Conservation (phyloP, 2,329 filamentous ascomycete species). For the Cladosporium cucumerinum region DNA sequence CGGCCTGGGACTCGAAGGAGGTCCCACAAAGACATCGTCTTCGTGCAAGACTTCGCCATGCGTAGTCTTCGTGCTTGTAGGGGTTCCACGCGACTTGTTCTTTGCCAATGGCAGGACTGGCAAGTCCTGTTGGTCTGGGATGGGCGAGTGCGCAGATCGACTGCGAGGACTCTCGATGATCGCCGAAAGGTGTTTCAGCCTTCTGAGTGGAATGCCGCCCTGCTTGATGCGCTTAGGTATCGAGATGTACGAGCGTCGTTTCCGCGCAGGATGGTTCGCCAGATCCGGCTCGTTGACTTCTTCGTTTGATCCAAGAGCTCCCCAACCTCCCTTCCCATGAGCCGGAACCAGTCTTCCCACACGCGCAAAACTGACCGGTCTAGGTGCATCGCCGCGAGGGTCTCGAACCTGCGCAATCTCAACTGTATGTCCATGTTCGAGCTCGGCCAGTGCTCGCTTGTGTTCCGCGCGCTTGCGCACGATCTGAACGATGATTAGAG, state of each 20-base stretch:
- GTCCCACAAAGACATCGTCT: conserved; percentile 20
- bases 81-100: conserved; percentile 21
- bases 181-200: conserved; percentile 34
- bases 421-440: conserved; percentile 24
- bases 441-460: conserved; percentile 25
- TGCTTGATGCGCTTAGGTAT: conserved; percentile 27
- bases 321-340: conserved; percentile 40
- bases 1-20: conserved; percentile 26
- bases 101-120: conserved; percentile 8
- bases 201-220: conserved; percentile 23
- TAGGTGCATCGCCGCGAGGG: conserved; percentile 8
- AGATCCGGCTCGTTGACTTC: conserved; percentile 26
- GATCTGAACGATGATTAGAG: conserved; percentile 26
- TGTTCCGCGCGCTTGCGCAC: conserved; percentile 26
- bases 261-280: conserved; percentile 16
- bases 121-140: background rate
- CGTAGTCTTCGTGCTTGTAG: conserved; percentile 6
- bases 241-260: conserved; percentile 23
- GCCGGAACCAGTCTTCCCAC: conserved; percentile 20
- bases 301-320: conserved; percentile 40
- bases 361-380: conserved; percentile 21
- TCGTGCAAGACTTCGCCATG: background rate
- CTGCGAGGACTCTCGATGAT: conserved; percentile 41
- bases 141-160: conserved; percentile 22
- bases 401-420: conserved; percentile 8